Conservation (phyloP, 345 rosid genomes). For the Camelina hispida region DNA sequence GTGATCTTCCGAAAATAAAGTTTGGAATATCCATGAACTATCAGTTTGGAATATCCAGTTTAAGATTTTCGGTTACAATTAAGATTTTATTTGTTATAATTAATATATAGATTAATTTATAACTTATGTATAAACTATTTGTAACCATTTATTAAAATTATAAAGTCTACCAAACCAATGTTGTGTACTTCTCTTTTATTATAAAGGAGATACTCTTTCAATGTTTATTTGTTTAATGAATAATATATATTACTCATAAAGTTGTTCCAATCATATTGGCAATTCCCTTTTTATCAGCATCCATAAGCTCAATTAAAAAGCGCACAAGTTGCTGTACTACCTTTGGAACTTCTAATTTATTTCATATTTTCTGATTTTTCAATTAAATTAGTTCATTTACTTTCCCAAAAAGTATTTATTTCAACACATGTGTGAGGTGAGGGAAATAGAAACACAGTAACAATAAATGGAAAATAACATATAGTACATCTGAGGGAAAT, state of each 20-base stretch:
- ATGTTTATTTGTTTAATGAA: background rate
- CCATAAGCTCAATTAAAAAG: conserved; percentile 12
- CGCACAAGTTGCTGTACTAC: conserved; percentile 29
- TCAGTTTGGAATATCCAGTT: too few relatives aligned
- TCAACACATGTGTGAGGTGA: conserved; percentile 27
- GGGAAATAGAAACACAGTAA: conserved; percentile 16
- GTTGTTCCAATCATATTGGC: conserved; percentile 37
- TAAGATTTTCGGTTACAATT: too few relatives aligned
- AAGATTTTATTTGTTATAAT: too few relatives aligned
- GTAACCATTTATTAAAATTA: too few relatives aligned
- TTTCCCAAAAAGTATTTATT: conserved; percentile 6
- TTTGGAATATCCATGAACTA: too few relatives aligned
- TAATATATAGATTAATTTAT: too few relatives aligned
- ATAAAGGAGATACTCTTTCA: background rate
- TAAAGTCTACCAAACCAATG: too few relatives aligned
- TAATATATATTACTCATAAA: conserved; percentile 15
- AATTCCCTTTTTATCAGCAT: conserved; percentile 33
- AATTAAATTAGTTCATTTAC: background rate
- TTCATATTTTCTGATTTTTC: conserved; percentile 9
- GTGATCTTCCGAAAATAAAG: too few relatives aligned
- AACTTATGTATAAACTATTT: too few relatives aligned
- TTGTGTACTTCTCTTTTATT: too few relatives aligned
- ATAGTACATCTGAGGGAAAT: background rate
- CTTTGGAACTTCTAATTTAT: background rate
- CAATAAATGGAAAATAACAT: background rate